Conservation (phyloP, 2,329 filamentous ascomycete genomes). For the Hortaea sp. region DNA sequence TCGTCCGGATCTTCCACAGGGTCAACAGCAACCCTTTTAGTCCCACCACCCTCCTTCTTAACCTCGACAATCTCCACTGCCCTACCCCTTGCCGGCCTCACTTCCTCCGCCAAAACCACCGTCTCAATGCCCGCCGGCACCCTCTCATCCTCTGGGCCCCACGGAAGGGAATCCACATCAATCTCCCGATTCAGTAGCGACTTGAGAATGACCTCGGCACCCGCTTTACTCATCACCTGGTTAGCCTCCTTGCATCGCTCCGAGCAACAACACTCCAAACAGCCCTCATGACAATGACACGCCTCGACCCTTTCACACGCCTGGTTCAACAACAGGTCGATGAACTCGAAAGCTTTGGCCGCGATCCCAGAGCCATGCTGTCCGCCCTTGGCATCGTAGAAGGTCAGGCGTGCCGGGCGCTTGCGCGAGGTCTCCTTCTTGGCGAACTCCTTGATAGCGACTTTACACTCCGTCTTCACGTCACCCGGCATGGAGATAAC, state of each 20-base stretch:
- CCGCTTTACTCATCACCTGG: conserved; percentile 87
- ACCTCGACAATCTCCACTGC: conserved; percentile 26
- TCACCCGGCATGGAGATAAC: conserved; percentile 85
- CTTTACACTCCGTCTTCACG: conserved; percentile 90
- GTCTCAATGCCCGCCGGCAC: conserved; percentile 69
- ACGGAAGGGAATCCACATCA: conserved; percentile 73
- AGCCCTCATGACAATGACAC: conserved; percentile 71
- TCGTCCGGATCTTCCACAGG: neutral
- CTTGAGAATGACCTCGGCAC: conserved; percentile 70
- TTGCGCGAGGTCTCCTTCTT: conserved; percentile 61
- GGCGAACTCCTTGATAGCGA: conserved; percentile 76
- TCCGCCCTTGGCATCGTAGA: conserved; percentile 92
- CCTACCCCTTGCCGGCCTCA: conserved; percentile 39
- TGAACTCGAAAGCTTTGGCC: conserved; percentile 86
- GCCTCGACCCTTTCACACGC: conserved; percentile 66
- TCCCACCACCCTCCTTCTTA: conserved; percentile 24
- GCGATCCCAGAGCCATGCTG: conserved; percentile 74
- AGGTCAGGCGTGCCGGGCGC: conserved; percentile 76
- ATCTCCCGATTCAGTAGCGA: conserved; percentile 65
- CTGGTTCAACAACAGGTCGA: conserved; percentile 66
- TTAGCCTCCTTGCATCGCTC: conserved; percentile 79
- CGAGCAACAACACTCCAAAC: conserved; percentile 80
- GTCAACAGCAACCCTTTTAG: conserved; percentile 18
- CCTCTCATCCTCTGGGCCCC: conserved; percentile 64
- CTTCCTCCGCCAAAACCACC: conserved; percentile 60